phyloP scores from a whole-genome alignment of 164 flowering plant genomes.

The Taxillus chinensis region DNA sequence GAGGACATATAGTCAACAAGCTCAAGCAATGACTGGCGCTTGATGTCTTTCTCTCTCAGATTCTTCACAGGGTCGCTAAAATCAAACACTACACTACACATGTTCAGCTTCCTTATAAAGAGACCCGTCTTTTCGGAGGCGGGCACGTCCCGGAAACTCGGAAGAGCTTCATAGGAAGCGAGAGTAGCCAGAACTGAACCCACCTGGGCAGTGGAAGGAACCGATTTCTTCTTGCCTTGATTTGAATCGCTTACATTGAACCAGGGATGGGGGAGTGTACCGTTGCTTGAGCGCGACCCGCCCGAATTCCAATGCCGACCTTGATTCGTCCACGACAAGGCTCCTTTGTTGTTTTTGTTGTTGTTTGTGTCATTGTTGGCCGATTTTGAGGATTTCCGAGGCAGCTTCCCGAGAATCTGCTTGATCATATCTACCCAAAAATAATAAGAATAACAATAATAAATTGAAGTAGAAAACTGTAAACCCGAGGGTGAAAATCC shows the following conservation, averaged over 20 bases:
- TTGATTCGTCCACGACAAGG: constrained; percentile 17
- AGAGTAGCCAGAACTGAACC: constrained; percentile 17
- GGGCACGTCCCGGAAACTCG: constrained; percentile 65
- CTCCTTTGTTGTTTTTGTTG: constrained; percentile 23
- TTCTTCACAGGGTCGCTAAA: constrained; percentile 56
- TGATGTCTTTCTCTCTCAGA: constrained; percentile 61
- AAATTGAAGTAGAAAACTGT: no score
- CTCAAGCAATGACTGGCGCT: constrained; percentile 72
- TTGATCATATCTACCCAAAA: constrained; percentile 53
- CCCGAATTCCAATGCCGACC: constrained; percentile 18
- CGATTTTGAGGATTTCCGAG: constrained; percentile 62
- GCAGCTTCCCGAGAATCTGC: constrained; percentile 63
- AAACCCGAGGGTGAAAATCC: no score
- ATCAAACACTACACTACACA: constrained; percentile 76
- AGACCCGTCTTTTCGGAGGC: constrained; percentile 61
- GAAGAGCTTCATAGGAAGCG: constrained; percentile 47
- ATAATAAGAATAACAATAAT: constrained; percentile 1
- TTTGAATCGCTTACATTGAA: constrained; percentile 18
- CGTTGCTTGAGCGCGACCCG: constrained; percentile 19
- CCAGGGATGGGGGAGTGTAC: constrained; percentile 10
- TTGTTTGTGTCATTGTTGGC: constrained; percentile 25
- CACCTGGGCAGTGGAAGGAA: constrained; percentile 19
- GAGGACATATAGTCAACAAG: constrained; percentile 71
- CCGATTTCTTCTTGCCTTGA: constrained; percentile 38
- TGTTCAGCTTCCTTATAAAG: constrained; percentile 51